Base-by-base conservation (phyloP, 768 basidiomycete species). In the Podaxis mareebaensis region DNA sequence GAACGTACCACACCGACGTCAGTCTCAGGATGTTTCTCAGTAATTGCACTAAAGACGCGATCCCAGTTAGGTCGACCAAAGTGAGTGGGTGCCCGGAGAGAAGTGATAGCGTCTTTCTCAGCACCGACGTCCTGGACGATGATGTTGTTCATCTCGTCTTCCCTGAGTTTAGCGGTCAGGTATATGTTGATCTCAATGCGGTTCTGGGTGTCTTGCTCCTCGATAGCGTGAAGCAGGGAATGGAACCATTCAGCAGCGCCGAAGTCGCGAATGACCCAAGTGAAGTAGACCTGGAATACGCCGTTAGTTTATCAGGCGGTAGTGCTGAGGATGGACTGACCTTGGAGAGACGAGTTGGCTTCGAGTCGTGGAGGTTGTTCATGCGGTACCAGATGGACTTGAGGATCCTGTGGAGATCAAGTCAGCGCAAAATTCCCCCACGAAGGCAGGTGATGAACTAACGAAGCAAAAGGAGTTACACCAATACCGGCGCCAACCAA, bases 321-420 rank as follows among this genome's bases (percentile, higher is more conserved):
- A 40, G n/a, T 12, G 11, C 24, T 22, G 17, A 15, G 30, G 12
- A 22, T 22, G 49, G 4, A 51, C 61, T 44, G 53, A 85, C 91
- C 78, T 98, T 97, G 55, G 90, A 91, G 44, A 97, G 83, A 53
- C 92, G 84, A 1, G 95, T 96, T 13, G 86, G 85, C 74, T 87
- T 89, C 24, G 83, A 84, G 66, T 80, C 77, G 70, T 90, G 85
- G 70, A 94, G 83, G 76, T 90, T 90, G 78, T 95, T 96, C 91
- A 96, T 91, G 62, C 94, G 90, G 78, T 97, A 98, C 95, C 95
- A 96, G 70, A 96, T 93, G 13, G 91, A 89, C 75, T 96, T 93
- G 60, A 93, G 77, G 68, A 93, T 93, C 56, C 90, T 91, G 20
- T n/a, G 63, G 17, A 44, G 63, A 61, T 13, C 24, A 26, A 30